Percentiles rank a stretch among this genome's conserved stretches.
These are phyloP conservation scores for Sporisorium exsertum DNA, from an alignment of 1,284 basidiomycete genomes.

Conservation along the genomic window DNA sequence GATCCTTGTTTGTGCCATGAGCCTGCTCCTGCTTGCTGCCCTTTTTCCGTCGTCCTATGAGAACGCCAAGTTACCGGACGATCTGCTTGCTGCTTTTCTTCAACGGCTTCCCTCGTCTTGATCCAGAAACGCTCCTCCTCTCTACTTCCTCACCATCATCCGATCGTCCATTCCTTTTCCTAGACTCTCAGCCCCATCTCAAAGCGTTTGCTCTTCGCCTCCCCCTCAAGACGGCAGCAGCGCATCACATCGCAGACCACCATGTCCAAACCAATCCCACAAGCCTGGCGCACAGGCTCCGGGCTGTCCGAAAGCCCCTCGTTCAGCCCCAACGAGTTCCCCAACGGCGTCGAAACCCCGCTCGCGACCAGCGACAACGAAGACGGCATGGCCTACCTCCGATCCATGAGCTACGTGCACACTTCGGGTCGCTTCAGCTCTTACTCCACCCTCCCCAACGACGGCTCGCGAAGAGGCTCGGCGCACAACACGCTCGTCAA, in stretches of 20 bases:
- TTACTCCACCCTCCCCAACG: conserved; percentile 11
- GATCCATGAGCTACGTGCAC: conserved; percentile 48
- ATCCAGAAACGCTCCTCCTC: not conserved
- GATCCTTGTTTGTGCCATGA: conserved; percentile 1
- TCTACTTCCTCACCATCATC: not conserved
- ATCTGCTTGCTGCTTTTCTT: not conserved
- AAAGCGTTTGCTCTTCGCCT: too few species aligned
- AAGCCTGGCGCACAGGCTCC: conserved; percentile 28
- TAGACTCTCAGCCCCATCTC: not conserved
- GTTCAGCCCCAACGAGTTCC: conserved; percentile 15
- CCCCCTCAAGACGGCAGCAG: not conserved
- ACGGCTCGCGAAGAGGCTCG: conserved; percentile 27
- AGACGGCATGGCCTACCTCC: conserved; percentile 47
- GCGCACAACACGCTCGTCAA: conserved; percentile 38
- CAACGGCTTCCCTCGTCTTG: not conserved
- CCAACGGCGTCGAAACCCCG: conserved; percentile 33
- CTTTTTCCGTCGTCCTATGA: not conserved
- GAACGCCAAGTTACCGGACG: not conserved
- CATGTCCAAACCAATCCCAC: conserved; percentile 42
- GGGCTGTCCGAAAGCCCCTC: conserved; percentile 20
- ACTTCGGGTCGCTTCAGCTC: conserved; percentile 37
- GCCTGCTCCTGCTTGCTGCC: not conserved
- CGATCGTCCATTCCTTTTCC: not conserved
- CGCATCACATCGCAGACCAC: not conserved
- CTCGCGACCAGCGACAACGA: conserved; percentile 25